phyloP scores from a whole-genome alignment of 2,329 filamentous ascomycete genomes.

The Penicillium sp. region DNA sequence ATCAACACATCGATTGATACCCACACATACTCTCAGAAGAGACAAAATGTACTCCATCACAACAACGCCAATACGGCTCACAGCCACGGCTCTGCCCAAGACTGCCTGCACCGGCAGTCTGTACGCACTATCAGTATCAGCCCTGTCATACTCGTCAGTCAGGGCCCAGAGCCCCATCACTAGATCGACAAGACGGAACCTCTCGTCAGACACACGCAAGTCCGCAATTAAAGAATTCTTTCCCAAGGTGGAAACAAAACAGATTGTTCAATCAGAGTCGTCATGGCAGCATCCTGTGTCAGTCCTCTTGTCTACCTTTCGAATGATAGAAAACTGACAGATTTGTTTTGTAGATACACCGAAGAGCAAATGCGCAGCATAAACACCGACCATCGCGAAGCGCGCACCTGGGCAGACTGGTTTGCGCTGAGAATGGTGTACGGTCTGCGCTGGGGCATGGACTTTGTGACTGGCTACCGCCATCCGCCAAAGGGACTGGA shows the following conservation, averaged over 20 bases:
- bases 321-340: neutral
- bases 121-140: conserved; percentile 14
- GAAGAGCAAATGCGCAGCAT: conserved; percentile 73
- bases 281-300: conserved; percentile 64
- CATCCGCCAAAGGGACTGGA: conserved; percentile 50
- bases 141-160: conserved; percentile 23
- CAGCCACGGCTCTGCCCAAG: conserved; percentile 22
- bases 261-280: conserved; percentile 60
- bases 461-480: conserved; percentile 73
- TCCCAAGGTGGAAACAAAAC: conserved; percentile 53
- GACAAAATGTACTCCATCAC: conserved; percentile 21
- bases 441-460: conserved; percentile 72
- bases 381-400: conserved; percentile 70
- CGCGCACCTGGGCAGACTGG: conserved; percentile 70
- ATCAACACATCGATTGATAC: neutral
- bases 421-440: conserved; percentile 74
- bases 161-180: conserved; percentile 21
- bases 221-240: conserved; percentile 51
- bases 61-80: conserved; percentile 24
- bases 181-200: conserved; percentile 12
- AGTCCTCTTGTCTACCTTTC: neutral
- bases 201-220: conserved; percentile 31
- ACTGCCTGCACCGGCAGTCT: conserved; percentile 15
- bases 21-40: neutral
- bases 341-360: conserved; percentile 54